phyloP scores from a whole-genome alignment of 2,329 filamentous ascomycete genomes.

The Lasiodiplodia citricola region DNA sequence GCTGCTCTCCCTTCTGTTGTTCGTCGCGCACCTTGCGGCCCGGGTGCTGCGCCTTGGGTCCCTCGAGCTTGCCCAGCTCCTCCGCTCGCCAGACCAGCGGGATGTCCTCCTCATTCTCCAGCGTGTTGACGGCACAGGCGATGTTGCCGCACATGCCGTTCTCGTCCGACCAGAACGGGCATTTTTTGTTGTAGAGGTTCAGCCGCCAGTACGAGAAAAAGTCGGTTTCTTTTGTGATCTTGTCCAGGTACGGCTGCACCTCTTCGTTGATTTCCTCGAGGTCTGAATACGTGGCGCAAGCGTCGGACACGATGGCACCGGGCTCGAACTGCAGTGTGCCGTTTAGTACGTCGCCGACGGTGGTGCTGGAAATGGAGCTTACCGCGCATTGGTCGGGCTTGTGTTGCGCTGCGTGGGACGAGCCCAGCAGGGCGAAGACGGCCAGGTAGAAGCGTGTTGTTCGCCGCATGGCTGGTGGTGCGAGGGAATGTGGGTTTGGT shows the following conservation, averaged over 20 bases:
- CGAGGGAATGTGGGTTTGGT: slow-evolving; percentile 23
- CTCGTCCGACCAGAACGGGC: slow-evolving; percentile 94
- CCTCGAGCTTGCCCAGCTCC: slow-evolving; percentile 89
- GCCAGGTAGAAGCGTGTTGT: slow-evolving; percentile 66
- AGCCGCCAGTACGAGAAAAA: slow-evolving; percentile 98
- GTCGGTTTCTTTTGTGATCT: slow-evolving; percentile 85
- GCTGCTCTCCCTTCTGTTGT: slow-evolving; percentile 46
- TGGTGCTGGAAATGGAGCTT: slow-evolving; percentile 42
- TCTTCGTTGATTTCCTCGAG: slow-evolving; percentile 83
- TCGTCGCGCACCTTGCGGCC: slow-evolving; percentile 74
- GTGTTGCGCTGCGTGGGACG: slow-evolving; percentile 53
- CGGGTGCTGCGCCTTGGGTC: slow-evolving; percentile 88
- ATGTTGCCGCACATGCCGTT: slow-evolving; percentile 96
- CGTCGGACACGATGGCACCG: slow-evolving; percentile 86
- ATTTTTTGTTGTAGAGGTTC: slow-evolving; percentile 92
- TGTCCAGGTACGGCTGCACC: slow-evolving; percentile 76
- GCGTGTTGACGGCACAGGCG: slow-evolving; percentile 91
- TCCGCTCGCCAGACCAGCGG: slow-evolving; percentile 89
- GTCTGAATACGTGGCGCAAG: slow-evolving; percentile 90
- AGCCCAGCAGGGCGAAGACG: slow-evolving; percentile 62
- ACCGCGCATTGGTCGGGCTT: slow-evolving; percentile 61
- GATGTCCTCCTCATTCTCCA: slow-evolving; percentile 94
- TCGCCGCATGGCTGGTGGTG: slow-evolving; percentile 52
- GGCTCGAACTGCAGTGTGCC: slow-evolving; percentile 73
- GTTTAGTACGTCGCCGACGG: slow-evolving; percentile 26